Conservation (phyloP, 1,284 basidiomycete species). For the Fomitopsis pinicola region DNA sequence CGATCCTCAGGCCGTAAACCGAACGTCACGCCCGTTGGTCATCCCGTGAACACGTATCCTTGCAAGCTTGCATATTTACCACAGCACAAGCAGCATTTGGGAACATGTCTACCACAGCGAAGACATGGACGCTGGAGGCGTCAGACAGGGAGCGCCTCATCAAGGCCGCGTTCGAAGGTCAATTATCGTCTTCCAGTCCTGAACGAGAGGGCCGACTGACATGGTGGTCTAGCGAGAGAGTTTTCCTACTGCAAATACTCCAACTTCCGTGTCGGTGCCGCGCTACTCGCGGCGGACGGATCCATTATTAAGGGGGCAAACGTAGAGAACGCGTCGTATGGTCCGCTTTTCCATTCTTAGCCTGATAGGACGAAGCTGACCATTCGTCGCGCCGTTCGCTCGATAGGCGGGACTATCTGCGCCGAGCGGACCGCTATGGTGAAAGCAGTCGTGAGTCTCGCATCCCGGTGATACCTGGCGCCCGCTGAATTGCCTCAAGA, state of each 20-base stretch:
- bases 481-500: slow-evolving; percentile 42
- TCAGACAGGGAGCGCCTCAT: slow-evolving; percentile 26
- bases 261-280: slow-evolving; percentile 87
- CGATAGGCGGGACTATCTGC: slow-evolving; percentile 67
- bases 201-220: not conserved
- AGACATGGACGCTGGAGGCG: slow-evolving; percentile 18
- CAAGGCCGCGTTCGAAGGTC: slow-evolving; percentile 31
- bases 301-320: slow-evolving; percentile 80
- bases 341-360: slow-evolving; percentile 25
- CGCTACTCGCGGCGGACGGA: slow-evolving; percentile 68
- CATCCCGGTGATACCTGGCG: not conserved
- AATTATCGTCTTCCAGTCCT: not conserved
- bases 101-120: slow-evolving; percentile 19
- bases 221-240: slow-evolving; percentile 40
- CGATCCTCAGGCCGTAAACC: too few relatives aligned
- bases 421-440: slow-evolving; percentile 87
- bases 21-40: not conserved
- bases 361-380: not conserved
- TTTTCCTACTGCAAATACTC: slow-evolving; percentile 74
- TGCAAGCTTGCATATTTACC: not conserved
- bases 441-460: slow-evolving; percentile 73
- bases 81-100: not conserved
- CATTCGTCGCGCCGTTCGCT: not conserved
- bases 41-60: too few relatives aligned
- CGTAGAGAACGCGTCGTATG: slow-evolving; percentile 89